Evolutionary conservation across 73 alveolate genomes (phyloP).

Genomic region (Tetrahymena elliotti): DNA sequence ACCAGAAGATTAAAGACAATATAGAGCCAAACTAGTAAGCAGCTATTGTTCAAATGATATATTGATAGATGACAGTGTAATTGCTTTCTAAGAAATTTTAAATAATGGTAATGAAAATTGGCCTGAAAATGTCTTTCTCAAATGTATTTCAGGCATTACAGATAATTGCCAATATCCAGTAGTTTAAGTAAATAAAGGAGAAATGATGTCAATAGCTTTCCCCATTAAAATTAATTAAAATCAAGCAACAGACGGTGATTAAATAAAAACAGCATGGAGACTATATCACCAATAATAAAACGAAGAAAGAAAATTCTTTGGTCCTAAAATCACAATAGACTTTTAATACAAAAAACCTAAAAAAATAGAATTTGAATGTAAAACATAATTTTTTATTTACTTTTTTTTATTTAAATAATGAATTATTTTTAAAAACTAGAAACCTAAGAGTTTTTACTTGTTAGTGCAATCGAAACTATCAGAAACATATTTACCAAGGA

Average conservation of each 20-base stretch:
- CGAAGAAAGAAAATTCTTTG: neutral
- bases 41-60: neutral
- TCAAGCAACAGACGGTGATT: neutral
- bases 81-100: neutral
- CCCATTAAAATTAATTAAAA: neutral
- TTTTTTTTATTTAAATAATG: neutral
- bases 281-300: neutral
- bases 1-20: neutral
- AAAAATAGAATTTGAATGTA: neutral
- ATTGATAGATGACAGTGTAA: neutral
- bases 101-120: neutral
- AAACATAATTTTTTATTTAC: neutral
- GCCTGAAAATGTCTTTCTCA: neutral
- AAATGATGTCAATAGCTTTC: neutral
- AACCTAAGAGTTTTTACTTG: neutral
- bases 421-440: neutral
- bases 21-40: neutral
- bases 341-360: neutral
- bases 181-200: neutral
- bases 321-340: neutral
- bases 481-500: neutral
- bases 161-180: neutral
- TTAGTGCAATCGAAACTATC: neutral
- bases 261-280: neutral
- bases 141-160: neutral